Conservation (phyloP, 1,284 basidiomycete species). For the Cystobasidiaceae sp. region DNA sequence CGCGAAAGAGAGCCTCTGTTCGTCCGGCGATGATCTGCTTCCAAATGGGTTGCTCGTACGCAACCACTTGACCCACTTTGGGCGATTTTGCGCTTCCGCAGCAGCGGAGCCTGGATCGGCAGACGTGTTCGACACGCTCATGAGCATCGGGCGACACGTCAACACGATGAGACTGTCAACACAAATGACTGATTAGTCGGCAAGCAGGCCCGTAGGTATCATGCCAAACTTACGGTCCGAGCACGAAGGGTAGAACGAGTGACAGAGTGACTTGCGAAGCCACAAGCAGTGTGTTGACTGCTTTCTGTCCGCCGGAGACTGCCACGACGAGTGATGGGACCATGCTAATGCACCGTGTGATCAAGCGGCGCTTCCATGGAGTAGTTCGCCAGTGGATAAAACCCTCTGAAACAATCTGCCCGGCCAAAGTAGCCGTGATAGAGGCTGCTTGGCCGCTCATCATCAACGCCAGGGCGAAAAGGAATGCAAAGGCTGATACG, state of each 20-base stretch:
- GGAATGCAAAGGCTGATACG: constrained; percentile 67
- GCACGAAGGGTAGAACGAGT: constrained; percentile 81
- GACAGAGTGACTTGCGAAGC: constrained; percentile 73
- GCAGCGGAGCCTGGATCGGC: neutral
- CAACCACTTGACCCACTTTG: neutral
- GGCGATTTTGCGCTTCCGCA: neutral
- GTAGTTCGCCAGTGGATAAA: constrained; percentile 72
- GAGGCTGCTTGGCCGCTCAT: constrained; percentile 87
- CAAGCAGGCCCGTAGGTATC: neutral
- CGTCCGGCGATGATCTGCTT: neutral
- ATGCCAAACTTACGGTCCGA: constrained; percentile 54
- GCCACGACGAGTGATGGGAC: constrained; percentile 82
- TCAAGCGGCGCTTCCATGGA: constrained; percentile 59
- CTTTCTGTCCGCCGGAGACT: constrained; percentile 63
- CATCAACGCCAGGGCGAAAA: constrained; percentile 81
- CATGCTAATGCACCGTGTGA: constrained; percentile 78
- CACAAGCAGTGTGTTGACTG: constrained; percentile 76
- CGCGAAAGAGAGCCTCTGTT: constrained; percentile 35
- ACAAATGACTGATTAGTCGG: neutral
- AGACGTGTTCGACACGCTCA: constrained; percentile 31
- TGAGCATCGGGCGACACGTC: constrained; percentile 36
- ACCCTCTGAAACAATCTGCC: constrained; percentile 86
- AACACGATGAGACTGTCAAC: constrained; percentile 38
- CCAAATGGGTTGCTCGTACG: constrained; percentile 35
- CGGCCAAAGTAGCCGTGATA: constrained; percentile 86